phyloP scores from a whole-genome alignment of 2,329 filamentous ascomycete genomes.

The Chrysoporthe deuterocubensis region DNA sequence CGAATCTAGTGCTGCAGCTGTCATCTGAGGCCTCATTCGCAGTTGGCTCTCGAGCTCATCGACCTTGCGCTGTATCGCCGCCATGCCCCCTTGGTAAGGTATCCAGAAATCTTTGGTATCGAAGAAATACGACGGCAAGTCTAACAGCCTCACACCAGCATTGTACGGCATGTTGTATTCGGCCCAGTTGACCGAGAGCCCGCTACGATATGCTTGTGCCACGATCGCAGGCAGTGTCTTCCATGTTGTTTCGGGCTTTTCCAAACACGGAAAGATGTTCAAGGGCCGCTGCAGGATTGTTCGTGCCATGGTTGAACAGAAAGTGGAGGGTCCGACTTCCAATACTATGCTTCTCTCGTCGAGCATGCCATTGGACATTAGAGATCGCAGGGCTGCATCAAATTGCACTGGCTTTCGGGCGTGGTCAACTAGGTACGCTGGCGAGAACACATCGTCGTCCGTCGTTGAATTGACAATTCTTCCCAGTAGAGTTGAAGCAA shows the following conservation, averaged over 20 bases:
- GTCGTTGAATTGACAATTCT: conserved; percentile 30
- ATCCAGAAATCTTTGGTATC: conserved; percentile 46
- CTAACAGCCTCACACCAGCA: conserved; percentile 37
- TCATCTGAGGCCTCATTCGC: no score
- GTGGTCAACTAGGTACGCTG: conserved; percentile 45
- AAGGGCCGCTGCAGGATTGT: background rate
- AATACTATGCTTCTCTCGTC: background rate
- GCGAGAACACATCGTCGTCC: conserved; percentile 42
- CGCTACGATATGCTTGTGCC: background rate
- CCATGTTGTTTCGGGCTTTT: background rate
- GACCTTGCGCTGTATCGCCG: conserved; percentile 53
- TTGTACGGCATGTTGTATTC: conserved; percentile 8
- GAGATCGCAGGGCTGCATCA: conserved; percentile 4
- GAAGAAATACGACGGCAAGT: conserved; percentile 43
- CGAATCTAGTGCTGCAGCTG: no score
- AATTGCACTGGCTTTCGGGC: conserved; percentile 49
- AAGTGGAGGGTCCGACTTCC: background rate
- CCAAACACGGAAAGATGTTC: background rate
- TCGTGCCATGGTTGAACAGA: background rate
- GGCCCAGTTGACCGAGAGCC: conserved; percentile 9
- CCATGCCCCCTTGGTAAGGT: conserved; percentile 53
- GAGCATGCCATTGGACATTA: background rate
- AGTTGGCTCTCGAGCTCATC: conserved; percentile 49
- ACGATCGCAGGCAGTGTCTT: background rate
- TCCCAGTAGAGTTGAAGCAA: conserved; percentile 37